Percentiles rank a stretch among this genome's conserved stretches.
phyloP scores from a whole-genome alignment of 331 rosid species.

The Arachis monticola region DNA sequence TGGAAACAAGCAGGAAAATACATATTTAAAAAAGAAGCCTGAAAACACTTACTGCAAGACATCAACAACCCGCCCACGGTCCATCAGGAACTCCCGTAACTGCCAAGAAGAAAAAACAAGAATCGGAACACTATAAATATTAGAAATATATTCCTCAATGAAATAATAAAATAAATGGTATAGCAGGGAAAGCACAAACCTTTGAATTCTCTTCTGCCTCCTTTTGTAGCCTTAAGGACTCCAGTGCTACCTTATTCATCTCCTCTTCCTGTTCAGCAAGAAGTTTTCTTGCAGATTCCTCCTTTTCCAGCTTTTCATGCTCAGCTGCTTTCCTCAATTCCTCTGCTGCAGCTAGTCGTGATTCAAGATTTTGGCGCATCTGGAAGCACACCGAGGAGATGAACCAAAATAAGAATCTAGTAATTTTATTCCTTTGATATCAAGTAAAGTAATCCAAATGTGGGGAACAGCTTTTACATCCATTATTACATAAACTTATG shows the following conservation, averaged over 20 bases:
- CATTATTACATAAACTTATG: conserved; percentile 1
- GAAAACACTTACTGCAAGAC: conserved; percentile 72
- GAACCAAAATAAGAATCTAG: conserved; percentile 2
- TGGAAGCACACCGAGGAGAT: conserved; percentile 36
- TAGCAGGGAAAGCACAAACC: conserved; percentile 48
- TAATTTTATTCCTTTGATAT: background rate
- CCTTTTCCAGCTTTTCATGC: conserved; percentile 65
- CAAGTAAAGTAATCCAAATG: conserved; percentile 8
- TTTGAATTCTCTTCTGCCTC: conserved; percentile 88
- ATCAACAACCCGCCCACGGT: conserved; percentile 82
- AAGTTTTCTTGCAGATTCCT: conserved; percentile 57
- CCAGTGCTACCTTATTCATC: conserved; percentile 76
- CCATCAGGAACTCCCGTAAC: conserved; percentile 81
- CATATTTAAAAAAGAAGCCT: background rate
- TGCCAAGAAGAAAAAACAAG: conserved; percentile 45
- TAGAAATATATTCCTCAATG: background rate
- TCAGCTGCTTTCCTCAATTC: conserved; percentile 65
- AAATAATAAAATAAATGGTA: conserved; percentile 2
- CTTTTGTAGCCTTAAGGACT: conserved; percentile 59
- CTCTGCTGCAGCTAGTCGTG: conserved; percentile 65
- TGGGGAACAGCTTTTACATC: conserved; percentile 8
- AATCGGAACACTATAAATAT: conserved; percentile 21
- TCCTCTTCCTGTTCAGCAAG: conserved; percentile 75
- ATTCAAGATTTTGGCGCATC: conserved; percentile 74
- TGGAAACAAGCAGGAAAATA: background rate